phyloP scores from a whole-genome alignment of 78 protist genomes.

The Isochrysis galbana region DNA sequence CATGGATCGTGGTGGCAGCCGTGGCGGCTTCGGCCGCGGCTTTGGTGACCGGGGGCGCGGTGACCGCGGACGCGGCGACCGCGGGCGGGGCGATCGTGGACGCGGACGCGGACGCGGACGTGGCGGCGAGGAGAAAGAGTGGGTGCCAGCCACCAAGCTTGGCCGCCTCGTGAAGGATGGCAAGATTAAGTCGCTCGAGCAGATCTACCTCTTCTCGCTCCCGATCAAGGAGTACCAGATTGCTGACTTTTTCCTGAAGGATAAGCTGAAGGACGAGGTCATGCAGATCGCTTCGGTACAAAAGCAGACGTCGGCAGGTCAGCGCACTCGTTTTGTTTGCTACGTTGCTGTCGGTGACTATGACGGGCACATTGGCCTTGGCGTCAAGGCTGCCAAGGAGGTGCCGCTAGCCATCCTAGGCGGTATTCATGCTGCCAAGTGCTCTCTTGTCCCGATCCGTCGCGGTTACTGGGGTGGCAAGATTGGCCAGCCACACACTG shows the following conservation, averaged over 20 bases:
- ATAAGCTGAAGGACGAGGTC: conserved; percentile 93
- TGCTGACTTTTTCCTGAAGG: conserved; percentile 85
- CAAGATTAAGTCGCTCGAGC: conserved; percentile 91
- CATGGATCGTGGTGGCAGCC: background rate
- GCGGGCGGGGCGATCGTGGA: conserved; percentile 8
- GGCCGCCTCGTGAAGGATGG: conserved; percentile 98
- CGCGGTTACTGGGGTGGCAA: conserved; percentile 99
- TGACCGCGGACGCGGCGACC: too few relatives aligned
- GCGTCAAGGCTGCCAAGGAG: conserved; percentile 98
- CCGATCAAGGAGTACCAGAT: conserved; percentile 99
- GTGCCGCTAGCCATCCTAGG: conserved; percentile 99
- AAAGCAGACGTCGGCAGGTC: conserved; percentile 99
- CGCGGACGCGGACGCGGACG: conserved; percentile 26
- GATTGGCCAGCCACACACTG: conserved; percentile 99
- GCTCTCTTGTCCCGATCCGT: conserved; percentile 96
- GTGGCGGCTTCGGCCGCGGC: conserved; percentile 38
- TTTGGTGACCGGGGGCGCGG: too few relatives aligned
- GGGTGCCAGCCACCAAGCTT: conserved; percentile 99
- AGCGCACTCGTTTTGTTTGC: conserved; percentile 99
- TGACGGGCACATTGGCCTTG: conserved; percentile 99
- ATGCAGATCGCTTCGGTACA: conserved; percentile 99
- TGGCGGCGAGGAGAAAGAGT: conserved; percentile 66
- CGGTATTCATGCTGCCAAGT: conserved; percentile 96
- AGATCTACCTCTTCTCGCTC: conserved; percentile 96
- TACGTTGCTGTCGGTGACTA: conserved; percentile 89